Percentiles rank a stretch among this genome's conserved stretches.
Evolutionary conservation across 2,329 filamentous ascomycete genomes (phyloP).

Genomic region (Alternaria metachromatica): DNA sequence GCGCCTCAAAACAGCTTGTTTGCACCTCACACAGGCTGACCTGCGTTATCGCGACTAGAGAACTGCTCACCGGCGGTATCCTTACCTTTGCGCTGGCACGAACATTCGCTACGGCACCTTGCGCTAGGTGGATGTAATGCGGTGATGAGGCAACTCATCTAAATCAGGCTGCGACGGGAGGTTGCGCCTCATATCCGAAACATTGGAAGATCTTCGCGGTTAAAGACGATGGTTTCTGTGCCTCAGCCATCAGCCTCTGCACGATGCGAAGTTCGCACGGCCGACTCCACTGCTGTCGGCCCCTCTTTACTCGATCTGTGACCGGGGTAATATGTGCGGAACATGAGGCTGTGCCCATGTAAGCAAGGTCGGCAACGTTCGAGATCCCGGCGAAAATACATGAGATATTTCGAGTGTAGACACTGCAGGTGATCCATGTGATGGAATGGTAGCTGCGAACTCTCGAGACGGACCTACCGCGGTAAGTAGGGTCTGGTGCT

Average conservation of each 20-base stretch:
- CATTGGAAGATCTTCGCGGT: not conserved
- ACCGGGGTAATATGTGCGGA: not conserved
- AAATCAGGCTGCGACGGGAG: not conserved
- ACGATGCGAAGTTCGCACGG: not conserved
- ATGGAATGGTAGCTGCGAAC: not conserved
- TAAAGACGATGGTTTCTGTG: not conserved
- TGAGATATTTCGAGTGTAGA: not conserved
- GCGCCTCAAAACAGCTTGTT: slow-evolving; percentile 24
- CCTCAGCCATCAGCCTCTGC: not conserved
- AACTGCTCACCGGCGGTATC: slow-evolving; percentile 13
- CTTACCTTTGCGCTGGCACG: not conserved
- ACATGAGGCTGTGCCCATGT: not conserved
- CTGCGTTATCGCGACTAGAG: slow-evolving; percentile 19
- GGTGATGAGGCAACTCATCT: not conserved
- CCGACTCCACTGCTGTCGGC: not conserved
- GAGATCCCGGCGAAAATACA: not conserved
- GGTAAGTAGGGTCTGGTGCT: not conserved
- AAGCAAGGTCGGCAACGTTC: not conserved
- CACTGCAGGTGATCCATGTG: not conserved
- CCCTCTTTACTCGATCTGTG: not conserved
- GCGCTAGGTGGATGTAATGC: not conserved
- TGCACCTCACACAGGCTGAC: slow-evolving; percentile 16
- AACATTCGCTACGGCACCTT: slow-evolving; percentile 1
- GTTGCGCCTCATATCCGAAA: not conserved
- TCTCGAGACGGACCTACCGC: not conserved